Evolutionary conservation across 1,139 yeast species (phyloP).

Genomic region (Nakaseomyces kungkrabaensis): DNA sequence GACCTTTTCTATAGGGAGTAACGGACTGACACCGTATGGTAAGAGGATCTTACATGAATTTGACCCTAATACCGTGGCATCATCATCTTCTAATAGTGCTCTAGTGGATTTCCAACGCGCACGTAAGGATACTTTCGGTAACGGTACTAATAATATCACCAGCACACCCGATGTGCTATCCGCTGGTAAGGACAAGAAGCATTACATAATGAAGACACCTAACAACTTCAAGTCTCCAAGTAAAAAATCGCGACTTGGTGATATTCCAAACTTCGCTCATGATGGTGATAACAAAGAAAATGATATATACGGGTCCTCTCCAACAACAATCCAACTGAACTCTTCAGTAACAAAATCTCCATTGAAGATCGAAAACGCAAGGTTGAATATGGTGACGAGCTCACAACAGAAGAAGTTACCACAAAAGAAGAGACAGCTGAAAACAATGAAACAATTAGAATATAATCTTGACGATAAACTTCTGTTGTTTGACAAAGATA

Average conservation of each 20-base stretch:
- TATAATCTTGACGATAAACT: conserved; percentile 11
- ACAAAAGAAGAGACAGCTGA: background rate
- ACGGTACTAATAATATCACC: conserved; percentile 2
- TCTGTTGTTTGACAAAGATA: conserved; percentile 5
- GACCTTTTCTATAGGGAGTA: conserved; percentile 10
- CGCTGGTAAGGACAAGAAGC: background rate
- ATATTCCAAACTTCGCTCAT: background rate
- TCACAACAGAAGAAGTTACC: conserved; percentile 1
- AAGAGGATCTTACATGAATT: conserved; percentile 23
- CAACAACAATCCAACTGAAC: conserved; percentile 29
- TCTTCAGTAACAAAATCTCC: conserved; percentile 28
- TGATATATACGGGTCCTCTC: conserved; percentile 26
- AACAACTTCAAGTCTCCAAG: conserved; percentile 4
- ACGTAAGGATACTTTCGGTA: conserved; percentile 17
- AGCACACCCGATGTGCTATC: conserved; percentile 9
- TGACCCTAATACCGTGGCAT: conserved; percentile 17
- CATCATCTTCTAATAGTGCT: conserved; percentile 26
- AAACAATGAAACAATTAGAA: conserved; percentile 10
- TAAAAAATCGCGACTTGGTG: background rate
- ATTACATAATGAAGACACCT: conserved; percentile 8
- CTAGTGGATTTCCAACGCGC: conserved; percentile 28
- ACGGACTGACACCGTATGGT: conserved; percentile 27
- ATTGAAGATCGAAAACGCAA: conserved; percentile 10
- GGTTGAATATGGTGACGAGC: background rate
- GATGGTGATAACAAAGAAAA: conserved; percentile 4